Evolutionary conservation across 1,139 yeast species (phyloP).

Genomic region (Sugiyamaella grinbergsii): DNA sequence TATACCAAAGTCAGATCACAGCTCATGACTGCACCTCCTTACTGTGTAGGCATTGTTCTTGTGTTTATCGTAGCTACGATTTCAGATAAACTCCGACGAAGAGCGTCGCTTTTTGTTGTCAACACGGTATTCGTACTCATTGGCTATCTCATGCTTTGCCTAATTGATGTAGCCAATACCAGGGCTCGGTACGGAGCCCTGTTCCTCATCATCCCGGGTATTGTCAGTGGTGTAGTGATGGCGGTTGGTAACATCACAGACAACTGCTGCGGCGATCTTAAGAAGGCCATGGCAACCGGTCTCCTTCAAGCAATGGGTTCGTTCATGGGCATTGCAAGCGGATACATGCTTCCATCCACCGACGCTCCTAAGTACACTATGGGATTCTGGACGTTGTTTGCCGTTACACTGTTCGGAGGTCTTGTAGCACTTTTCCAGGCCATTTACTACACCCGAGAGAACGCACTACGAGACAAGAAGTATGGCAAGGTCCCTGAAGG

Average conservation of each 20-base stretch:
- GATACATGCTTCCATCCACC: constrained; percentile 21
- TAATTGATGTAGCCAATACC: constrained; percentile 20
- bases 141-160: constrained; percentile 23
- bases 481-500: constrained; percentile 22
- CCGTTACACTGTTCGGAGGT: constrained; percentile 21
- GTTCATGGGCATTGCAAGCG: constrained; percentile 25
- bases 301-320: constrained; percentile 24
- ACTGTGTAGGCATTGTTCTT: constrained; percentile 26
- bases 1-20: constrained; percentile 24
- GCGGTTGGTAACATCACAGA: constrained; percentile 22
- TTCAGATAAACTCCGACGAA: constrained; percentile 16
- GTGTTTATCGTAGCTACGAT: constrained; percentile 24
- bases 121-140: constrained; percentile 13
- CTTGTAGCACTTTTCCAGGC: constrained; percentile 18
- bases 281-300: constrained; percentile 23
- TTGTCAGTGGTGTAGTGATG: constrained; percentile 20
- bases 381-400: constrained; percentile 23
- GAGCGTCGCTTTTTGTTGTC: constrained; percentile 18
- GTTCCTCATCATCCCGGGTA: constrained; percentile 20
- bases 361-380: constrained; percentile 21
- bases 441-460: constrained; percentile 17
- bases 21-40: constrained; percentile 29
- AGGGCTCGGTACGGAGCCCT: constrained; percentile 20
- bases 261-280: constrained; percentile 24
- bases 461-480: constrained; percentile 14